Conservation (phyloP, 257 asterid genomes). For the Solanum clarkiae region DNA sequence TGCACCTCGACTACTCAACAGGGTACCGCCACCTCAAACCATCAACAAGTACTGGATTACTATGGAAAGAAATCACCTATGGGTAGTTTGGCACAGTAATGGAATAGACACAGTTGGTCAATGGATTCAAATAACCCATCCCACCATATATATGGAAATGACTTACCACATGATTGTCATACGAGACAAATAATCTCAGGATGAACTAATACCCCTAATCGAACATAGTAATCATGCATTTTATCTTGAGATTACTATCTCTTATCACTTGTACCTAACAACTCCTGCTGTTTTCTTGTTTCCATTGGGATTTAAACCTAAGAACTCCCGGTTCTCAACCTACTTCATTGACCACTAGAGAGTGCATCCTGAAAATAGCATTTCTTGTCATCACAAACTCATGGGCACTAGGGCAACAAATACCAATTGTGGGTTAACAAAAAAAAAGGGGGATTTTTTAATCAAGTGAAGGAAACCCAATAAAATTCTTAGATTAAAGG, state of each 20-base stretch:
- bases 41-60: neutral
- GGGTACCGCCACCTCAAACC: neutral
- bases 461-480: neutral
- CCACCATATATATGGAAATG: neutral
- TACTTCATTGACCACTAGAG: neutral
- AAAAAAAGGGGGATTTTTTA: neutral
- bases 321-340: neutral
- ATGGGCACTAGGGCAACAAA: neutral
- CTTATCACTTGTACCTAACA: neutral
- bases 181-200: neutral
- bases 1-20: neutral
- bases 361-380: neutral
- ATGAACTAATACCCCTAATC: neutral
- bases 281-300: neutral
- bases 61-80: neutral
- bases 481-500: neutral
- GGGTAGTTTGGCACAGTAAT: neutral
- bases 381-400: neutral
- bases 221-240: neutral
- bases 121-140: neutral
- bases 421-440: neutral
- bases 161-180: neutral
- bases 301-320: neutral
- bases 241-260: neutral
- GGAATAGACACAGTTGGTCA: neutral